These are phyloP conservation scores for Henningerozyma blattae DNA, from an alignment of 805 yeast genomes.

Conservation along the genomic window DNA sequence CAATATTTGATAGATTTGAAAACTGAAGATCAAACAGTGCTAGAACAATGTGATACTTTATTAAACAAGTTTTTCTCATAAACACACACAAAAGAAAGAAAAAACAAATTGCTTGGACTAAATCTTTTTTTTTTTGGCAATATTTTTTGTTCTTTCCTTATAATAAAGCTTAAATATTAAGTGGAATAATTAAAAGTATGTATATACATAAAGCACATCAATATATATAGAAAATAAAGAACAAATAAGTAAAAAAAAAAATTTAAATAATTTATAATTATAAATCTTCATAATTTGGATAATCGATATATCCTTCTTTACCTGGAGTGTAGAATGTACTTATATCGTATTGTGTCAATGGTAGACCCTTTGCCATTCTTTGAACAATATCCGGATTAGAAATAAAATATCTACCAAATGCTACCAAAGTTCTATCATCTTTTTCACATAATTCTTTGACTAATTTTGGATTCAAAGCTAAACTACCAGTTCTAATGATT, in stretches of 20 bases:
- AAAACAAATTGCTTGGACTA: too few species aligned
- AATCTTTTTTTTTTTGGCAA: too few species aligned
- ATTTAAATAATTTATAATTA: too few species aligned
- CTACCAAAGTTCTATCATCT: conserved; percentile 33
- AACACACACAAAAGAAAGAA: too few species aligned
- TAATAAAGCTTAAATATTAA: too few species aligned
- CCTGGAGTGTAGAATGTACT: conserved; percentile 32
- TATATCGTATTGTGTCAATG: conserved; percentile 35
- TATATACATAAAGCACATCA: too few species aligned
- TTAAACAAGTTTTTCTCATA: conserved; percentile 17
- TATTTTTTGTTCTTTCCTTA: too few species aligned
- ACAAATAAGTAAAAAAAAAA: too few species aligned
- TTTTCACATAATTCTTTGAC: conserved; percentile 18
- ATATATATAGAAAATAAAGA: too few species aligned
- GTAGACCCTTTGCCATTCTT: conserved; percentile 30
- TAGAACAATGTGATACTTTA: conserved; percentile 18
- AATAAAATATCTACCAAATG: conserved; percentile 36
- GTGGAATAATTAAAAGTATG: too few species aligned
- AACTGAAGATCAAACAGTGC: conserved; percentile 14
- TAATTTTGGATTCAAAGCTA: conserved; percentile 16
- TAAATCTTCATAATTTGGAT: conserved; percentile 27
- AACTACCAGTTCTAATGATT: conserved; percentile 31
- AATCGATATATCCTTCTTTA: conserved; percentile 32
- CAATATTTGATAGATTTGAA: conserved; percentile 16
- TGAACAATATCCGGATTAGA: conserved; percentile 44